A percentile compares a stretch with the other conserved stretches of the same genome.
Conservation (phyloP, 805 yeast species). For the Metschnikowia similis region DNA sequence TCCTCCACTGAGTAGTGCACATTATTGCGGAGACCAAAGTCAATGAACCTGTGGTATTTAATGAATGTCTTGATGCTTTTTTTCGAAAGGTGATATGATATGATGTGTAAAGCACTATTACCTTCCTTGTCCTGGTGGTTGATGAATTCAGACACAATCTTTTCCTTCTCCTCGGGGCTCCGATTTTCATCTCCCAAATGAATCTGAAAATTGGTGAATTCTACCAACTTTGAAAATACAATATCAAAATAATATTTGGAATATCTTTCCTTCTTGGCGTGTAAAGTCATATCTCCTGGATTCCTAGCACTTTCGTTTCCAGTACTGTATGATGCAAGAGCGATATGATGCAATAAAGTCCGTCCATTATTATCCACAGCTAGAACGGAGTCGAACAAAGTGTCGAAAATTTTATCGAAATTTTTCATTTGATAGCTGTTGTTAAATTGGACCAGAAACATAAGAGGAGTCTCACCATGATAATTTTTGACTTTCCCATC, state of each 20-base stretch:
- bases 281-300: slow-evolving; percentile 1
- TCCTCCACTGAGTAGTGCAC: slow-evolving; percentile 25
- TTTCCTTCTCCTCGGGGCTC: slow-evolving; percentile 19
- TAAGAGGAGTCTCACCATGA: slow-evolving; percentile 81
- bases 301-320: slow-evolving; percentile 4
- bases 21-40: slow-evolving; percentile 22
- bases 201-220: slow-evolving; percentile 22
- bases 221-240: slow-evolving; percentile 31
- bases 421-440: slow-evolving; percentile 37
- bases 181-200: slow-evolving; percentile 14
- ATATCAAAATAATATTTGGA: slow-evolving; percentile 38
- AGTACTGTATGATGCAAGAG: slow-evolving; percentile 17
- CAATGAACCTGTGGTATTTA: slow-evolving; percentile 22
- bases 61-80: slow-evolving; percentile 24
- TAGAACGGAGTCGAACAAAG: slow-evolving; percentile 33
- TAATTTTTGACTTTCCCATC: slow-evolving; percentile 68
- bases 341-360: slow-evolving; percentile 41
- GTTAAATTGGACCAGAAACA: slow-evolving; percentile 39
- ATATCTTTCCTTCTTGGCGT: slow-evolving; percentile 32
- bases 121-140: slow-evolving; percentile 92
- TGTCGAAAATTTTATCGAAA: slow-evolving; percentile 32
- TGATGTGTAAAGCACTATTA: slow-evolving; percentile 90
- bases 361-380: slow-evolving; percentile 36
- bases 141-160: slow-evolving; percentile 47
- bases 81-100: slow-evolving; percentile 46